Evolutionary conservation across 805 yeast species (phyloP).

Genomic region (Vanderwaltozyma verrucispora): DNA sequence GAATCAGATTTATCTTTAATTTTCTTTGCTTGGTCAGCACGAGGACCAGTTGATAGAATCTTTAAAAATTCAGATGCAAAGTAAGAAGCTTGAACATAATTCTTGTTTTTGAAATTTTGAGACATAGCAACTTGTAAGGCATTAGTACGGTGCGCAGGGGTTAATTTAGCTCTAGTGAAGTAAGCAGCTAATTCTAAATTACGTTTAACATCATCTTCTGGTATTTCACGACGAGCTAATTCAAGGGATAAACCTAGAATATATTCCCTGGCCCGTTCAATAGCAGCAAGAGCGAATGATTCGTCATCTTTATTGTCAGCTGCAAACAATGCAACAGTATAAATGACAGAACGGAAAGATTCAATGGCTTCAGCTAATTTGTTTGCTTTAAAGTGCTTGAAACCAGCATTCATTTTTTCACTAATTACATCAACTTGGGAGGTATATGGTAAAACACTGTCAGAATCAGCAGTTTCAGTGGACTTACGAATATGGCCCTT

Average conservation of each 20-base stretch:
- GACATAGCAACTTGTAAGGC: conserved; percentile 94
- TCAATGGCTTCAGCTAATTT: conserved; percentile 74
- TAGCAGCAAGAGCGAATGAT: conserved; percentile 57
- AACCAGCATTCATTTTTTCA: conserved; percentile 55
- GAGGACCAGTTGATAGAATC: conserved; percentile 59
- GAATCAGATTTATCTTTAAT: conserved; percentile 73
- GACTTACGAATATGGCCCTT: conserved; percentile 55
- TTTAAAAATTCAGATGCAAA: conserved; percentile 80
- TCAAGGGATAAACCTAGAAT: conserved; percentile 89
- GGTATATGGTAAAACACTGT: conserved; percentile 50
- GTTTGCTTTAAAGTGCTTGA: conserved; percentile 72
- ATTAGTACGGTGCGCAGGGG: conserved; percentile 71
- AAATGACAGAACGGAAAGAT: conserved; percentile 68
- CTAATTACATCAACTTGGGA: conserved; percentile 67
- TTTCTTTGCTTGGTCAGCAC: conserved; percentile 82
- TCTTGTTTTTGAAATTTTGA: conserved; percentile 80
- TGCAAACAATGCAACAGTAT: conserved; percentile 59
- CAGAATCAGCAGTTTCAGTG: conserved; percentile 42
- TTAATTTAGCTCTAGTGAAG: conserved; percentile 77
- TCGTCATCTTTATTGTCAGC: conserved; percentile 71
- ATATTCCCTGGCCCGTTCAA: conserved; percentile 75
- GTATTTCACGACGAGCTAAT: conserved; percentile 73
- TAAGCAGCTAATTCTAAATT: conserved; percentile 93
- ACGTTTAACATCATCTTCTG: conserved; percentile 62
- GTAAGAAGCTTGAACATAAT: conserved; percentile 77